Percentiles rank a stretch among this genome's conserved stretches.
These are phyloP conservation scores for Aspergillus carlsbadensis DNA, from an alignment of 495 filamentous ascomycete species.

Conservation along the genomic window DNA sequence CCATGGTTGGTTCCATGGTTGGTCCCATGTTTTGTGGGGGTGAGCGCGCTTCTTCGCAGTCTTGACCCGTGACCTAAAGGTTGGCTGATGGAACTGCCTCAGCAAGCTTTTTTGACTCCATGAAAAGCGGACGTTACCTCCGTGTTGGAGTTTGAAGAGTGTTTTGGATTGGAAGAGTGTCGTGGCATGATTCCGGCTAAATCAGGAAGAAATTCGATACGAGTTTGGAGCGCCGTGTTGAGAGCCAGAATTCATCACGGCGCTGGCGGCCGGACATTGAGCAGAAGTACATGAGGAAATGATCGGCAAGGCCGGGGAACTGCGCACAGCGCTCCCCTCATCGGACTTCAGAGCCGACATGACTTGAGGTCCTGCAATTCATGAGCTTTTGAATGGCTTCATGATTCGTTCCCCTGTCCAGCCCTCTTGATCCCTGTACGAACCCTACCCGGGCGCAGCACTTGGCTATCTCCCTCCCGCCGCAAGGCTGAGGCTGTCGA, in stretches of 20 bases:
- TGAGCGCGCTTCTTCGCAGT: neutral
- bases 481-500: neutral
- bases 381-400: neutral
- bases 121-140: neutral
- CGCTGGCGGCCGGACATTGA: neutral
- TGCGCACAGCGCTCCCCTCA: slow-evolving; percentile 2
- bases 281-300: slow-evolving; percentile 15
- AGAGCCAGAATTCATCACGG: neutral
- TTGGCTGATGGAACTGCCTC: neutral
- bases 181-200: slow-evolving; percentile 15
- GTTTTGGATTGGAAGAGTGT: neutral
- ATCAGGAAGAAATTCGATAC: slow-evolving; percentile 2
- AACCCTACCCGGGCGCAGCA: neutral
- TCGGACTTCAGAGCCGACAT: neutral
- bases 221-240: neutral
- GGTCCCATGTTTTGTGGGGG: too few relatives aligned
- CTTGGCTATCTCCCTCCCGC: neutral
- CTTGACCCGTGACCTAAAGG: neutral
- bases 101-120: neutral
- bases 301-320: slow-evolving; percentile 27
- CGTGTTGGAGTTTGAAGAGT: neutral
- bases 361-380: too few relatives aligned
- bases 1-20: too few relatives aligned
- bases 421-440: neutral
- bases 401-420: neutral